Evolutionary conservation across 108 stramenopile species (phyloP), one percentile per base, ranked within the genome.

Genomic region (Stephanodiscus minutulus): DNA sequence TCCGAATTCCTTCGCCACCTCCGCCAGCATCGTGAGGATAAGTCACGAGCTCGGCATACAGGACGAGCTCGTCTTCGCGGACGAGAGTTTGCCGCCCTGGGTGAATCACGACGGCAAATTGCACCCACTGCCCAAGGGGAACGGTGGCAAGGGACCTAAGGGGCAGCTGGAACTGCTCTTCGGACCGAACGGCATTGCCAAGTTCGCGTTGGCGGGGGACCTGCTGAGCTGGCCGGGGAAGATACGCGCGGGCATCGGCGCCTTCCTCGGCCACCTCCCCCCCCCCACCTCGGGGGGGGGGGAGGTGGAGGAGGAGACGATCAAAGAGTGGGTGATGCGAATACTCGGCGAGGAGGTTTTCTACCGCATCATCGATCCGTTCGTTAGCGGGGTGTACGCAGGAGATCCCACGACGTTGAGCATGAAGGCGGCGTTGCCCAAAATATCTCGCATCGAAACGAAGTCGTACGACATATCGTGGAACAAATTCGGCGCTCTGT

Each of bases 381-480:
- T 98, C 68, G 96, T 98, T 22, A 88, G 87, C 22, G 98, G 98
- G 10, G 97, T 98, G 7, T 98, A 98, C 73, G 98, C 98, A 33
- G 98, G 98, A 17, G 91, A 98, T 84, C 98, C 98, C 8, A 83
- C 88, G 46, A 88, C 87, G 57, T 76, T 98, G 11, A 73, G 89
- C 46, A 98, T 98, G 93, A 87, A 83, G 70, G 91, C 96, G 48
- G 98, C 98, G 15, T 70, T 98, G 44, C 84, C 86, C 33, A 98
- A 98, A 82, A 96, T 98, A 41, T 64, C 81, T 13, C 83, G 91
- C 5, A 89, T 95, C 49, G 94, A 95, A 61, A 64, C 82, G 10
- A 78, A 86, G 54, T 76, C 91, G 18, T 92, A 92, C 52, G 69
- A 71, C 13, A 89, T 93, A 43, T 82, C 62, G 5, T 93, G 92